phyloP scores from a whole-genome alignment of 441 rosid species.

The Kokia cookei region DNA sequence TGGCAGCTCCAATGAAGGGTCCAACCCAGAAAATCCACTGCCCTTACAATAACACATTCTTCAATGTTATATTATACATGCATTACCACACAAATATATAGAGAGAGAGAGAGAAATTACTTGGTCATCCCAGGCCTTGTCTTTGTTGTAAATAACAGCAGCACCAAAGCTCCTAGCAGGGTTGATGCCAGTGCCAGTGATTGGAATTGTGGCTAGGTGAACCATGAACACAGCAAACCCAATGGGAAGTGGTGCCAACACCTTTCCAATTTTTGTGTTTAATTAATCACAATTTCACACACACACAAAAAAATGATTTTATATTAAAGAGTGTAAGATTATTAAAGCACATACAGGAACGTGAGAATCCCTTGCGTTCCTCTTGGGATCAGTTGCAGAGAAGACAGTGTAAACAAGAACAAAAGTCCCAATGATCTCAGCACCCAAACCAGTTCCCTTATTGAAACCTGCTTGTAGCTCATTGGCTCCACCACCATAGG shows the following conservation, averaged over 20 bases:
- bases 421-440: conserved; percentile 63
- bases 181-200: conserved; percentile 75
- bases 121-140: conserved; percentile 74
- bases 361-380: conserved; percentile 62
- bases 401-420: conserved; percentile 67
- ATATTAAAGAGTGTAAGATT: too few species aligned
- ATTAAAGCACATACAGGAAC: conserved; percentile 37
- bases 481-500: conserved; percentile 64
- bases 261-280: conserved; percentile 19
- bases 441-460: conserved; percentile 58
- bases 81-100: too few species aligned
- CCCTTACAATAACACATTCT: too few species aligned
- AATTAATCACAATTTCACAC: too few species aligned
- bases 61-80: too few species aligned
- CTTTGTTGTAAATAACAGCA: conserved; percentile 58
- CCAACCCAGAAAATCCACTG: neutral
- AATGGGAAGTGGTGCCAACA: conserved; percentile 75
- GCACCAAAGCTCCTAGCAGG: conserved; percentile 84
- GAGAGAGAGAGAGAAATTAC: conserved; percentile 1
- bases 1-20: neutral
- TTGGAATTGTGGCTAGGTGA: conserved; percentile 71
- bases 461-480: conserved; percentile 40
- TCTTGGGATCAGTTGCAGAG: conserved; percentile 70
- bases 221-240: conserved; percentile 85
- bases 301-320: too few species aligned